Percentiles rank a stretch among this genome's conserved stretches.
phyloP scores from a whole-genome alignment of 2,329 filamentous ascomycete species.

The Arachnopeziza araneosa region DNA sequence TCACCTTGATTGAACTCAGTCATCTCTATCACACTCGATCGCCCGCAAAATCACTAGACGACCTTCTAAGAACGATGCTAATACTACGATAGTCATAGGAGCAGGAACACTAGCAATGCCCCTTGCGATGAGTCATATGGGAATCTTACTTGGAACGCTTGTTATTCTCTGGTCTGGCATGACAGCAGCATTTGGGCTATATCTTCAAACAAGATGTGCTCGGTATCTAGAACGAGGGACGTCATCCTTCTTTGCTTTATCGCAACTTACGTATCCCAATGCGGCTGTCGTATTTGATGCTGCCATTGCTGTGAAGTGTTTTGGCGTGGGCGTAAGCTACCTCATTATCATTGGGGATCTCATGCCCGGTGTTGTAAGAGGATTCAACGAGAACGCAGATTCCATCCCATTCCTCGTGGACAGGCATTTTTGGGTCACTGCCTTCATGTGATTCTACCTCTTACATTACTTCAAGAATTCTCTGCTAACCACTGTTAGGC shows the following conservation, averaged over 20 bases:
- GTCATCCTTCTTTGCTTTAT: conserved; percentile 93
- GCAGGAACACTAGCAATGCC: conserved; percentile 90
- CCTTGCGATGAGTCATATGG: conserved; percentile 92
- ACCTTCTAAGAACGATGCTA: background rate
- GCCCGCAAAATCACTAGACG: background rate
- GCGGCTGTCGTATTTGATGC: conserved; percentile 92
- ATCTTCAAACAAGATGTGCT: conserved; percentile 88
- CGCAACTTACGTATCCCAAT: conserved; percentile 94
- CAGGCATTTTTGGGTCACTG: conserved; percentile 95
- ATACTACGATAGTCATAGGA: conserved; percentile 64
- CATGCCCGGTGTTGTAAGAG: conserved; percentile 89
- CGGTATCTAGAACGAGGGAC: conserved; percentile 85
- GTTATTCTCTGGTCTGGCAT: conserved; percentile 89
- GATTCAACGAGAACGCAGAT: conserved; percentile 62
- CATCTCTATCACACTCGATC: conserved; percentile 7
- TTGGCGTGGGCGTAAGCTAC: conserved; percentile 94
- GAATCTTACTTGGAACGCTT: conserved; percentile 75
- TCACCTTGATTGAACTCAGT: background rate
- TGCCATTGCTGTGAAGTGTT: conserved; percentile 96
- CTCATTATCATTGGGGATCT: conserved; percentile 97
- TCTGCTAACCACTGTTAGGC: conserved; percentile 40
- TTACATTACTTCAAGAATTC: background rate
- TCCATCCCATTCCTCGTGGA: conserved; percentile 73
- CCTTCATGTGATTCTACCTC: conserved; percentile 64
- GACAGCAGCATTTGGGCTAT: conserved; percentile 86